A percentile compares a stretch with the other conserved stretches of the same genome.
Conservation (phyloP, 1,284 basidiomycete genomes). For the Ceratobasidium sp. region DNA sequence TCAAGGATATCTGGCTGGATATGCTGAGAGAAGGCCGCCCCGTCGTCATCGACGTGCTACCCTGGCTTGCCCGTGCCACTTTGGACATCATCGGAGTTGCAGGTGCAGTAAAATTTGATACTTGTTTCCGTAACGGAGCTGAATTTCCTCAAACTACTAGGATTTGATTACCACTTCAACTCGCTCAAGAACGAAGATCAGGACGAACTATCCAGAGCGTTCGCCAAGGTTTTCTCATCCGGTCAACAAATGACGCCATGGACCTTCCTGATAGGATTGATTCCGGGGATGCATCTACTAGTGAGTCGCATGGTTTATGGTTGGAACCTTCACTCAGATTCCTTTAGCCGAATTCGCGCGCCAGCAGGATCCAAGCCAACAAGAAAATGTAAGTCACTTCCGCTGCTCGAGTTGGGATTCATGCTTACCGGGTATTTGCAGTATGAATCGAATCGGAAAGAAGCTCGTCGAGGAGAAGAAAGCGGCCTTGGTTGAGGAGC, state of each 20-base stretch:
- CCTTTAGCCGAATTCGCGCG: conserved; percentile 18
- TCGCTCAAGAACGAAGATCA: conserved; percentile 27
- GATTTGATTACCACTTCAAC: conserved; percentile 61
- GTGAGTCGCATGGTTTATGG: neutral
- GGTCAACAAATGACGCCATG: conserved; percentile 51
- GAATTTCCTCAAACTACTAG: conserved; percentile 46
- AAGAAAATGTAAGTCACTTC: conserved; percentile 27
- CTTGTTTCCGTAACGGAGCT: too few relatives aligned
- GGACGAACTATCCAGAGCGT: conserved; percentile 4
- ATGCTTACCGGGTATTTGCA: conserved; percentile 52
- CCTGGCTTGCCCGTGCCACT: conserved; percentile 39
- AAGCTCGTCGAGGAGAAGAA: conserved; percentile 55
- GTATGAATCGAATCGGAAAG: conserved; percentile 48
- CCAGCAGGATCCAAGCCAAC: conserved; percentile 6
- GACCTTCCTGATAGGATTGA: neutral
- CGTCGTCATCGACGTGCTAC: conserved; percentile 38
- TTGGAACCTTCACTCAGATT: conserved; percentile 47
- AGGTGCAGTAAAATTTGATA: too few relatives aligned
- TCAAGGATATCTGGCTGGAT: conserved; percentile 39
- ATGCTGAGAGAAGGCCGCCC: neutral
- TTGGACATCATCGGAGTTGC: too few relatives aligned
- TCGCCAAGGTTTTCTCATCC: conserved; percentile 12
- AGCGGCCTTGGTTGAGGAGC: conserved; percentile 50
- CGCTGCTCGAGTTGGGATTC: conserved; percentile 50
- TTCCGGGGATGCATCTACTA: conserved; percentile 13